Percentiles rank a stretch among this genome's conserved stretches.
phyloP scores from a whole-genome alignment of 495 filamentous ascomycete species.

The Friedmanniomyces simplex region DNA sequence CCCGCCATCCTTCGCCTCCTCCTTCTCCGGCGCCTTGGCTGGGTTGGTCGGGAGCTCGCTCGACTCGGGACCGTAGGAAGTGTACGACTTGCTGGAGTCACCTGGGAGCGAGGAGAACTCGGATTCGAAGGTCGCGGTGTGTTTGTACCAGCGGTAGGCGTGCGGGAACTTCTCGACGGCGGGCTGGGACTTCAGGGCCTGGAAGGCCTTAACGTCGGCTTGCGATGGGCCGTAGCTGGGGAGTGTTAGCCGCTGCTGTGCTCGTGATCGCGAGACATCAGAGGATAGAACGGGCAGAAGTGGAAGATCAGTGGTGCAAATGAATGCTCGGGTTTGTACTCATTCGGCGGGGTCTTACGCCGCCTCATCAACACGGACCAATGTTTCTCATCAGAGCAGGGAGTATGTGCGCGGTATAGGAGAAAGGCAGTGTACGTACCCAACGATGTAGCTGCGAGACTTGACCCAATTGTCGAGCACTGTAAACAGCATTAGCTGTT shows the following conservation, averaged over 20 bases:
- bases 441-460: constrained; percentile 85
- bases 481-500: constrained; percentile 29
- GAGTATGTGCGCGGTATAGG: constrained; percentile 2
- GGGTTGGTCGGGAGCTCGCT: constrained; percentile 66
- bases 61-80: constrained; percentile 81
- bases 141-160: constrained; percentile 96
- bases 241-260: constrained; percentile 1
- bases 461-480: constrained; percentile 87
- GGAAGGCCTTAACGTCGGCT: constrained; percentile 91
- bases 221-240: constrained; percentile 73
- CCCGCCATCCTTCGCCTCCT: constrained; percentile 44
- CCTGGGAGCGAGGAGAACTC: constrained; percentile 87
- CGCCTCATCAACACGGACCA: constrained; percentile 99
- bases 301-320: constrained; percentile 68
- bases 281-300: constrained; percentile 7
- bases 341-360: constrained; percentile 90
- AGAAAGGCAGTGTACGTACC: constrained; percentile 47
- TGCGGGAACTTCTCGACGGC: constrained; percentile 80
- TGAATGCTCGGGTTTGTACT: constrained; percentile 66
- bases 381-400: constrained; percentile 73
- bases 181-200: constrained; percentile 67
- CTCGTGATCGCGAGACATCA: not conserved
- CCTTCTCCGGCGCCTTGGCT: constrained; percentile 67
- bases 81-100: constrained; percentile 78
- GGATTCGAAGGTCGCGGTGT: constrained; percentile 80